Evolutionary conservation across 192 early-diverging fungal species (phyloP), one percentile per base, ranked within the genome.

Genomic region (Phycomyces nitens): DNA sequence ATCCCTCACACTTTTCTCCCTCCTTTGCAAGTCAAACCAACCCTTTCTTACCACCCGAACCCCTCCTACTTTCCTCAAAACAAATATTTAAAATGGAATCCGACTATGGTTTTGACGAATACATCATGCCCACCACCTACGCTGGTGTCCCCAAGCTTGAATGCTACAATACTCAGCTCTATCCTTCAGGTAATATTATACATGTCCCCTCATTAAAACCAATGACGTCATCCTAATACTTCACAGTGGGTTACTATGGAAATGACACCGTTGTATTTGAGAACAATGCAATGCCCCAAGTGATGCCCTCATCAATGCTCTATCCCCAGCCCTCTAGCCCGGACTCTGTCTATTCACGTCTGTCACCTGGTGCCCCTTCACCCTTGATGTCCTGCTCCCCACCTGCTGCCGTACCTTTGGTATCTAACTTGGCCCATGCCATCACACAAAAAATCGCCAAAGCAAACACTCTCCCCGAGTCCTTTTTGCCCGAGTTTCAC

Each of bases 391-490:
- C 29, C 7, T 34, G 29, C 29, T 34, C 50, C 18, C 49, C 61
- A 12, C 29, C 49, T 20, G 53, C 56, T 41, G 29, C 29, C 7
- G 29, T 34, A 2, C 53, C 65, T 49, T 26, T 61, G 44, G 57
- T 62, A 16, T 60, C 55, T 15, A 53, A 64, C 43, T 43, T 23
- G 29, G 40, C 58, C 6, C 43, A 54, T 23, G 57, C 64, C 26
- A 57, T 74, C 43, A 66, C 64, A 9, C 68, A 74, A 66, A 74
- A 67, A 11, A 74, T 74, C 34, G 72, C 72, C 15, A 70, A 74
- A 62, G 72, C 62, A 2, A 66, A 62, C 55, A 71, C 65, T 15
- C 52, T 74, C 5, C 72, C 72, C 10, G 66, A 69, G 52, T 69
- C 66, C 0, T 74, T 68, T 44, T 60, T 66, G n/a, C 68, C 72